Conservation (phyloP, 148 eudicot species). For the Heliosperma pusillum region DNA sequence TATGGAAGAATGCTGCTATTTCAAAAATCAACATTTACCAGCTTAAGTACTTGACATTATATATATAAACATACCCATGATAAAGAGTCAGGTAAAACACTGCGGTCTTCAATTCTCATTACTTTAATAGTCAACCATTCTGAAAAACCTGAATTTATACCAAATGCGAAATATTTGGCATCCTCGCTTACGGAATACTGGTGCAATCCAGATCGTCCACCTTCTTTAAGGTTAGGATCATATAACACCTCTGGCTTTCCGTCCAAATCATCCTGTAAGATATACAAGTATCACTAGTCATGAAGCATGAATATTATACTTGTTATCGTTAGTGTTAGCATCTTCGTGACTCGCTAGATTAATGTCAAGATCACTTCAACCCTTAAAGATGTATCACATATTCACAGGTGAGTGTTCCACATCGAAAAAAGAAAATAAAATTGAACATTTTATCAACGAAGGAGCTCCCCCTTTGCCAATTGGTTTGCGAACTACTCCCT, state of each 20-base stretch:
- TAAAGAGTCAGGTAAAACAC: constrained; percentile 59
- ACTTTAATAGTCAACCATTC: constrained; percentile 94
- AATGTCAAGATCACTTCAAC: too few relatives aligned
- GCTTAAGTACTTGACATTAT: neutral
- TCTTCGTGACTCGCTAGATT: neutral
- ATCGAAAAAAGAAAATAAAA: too few relatives aligned
- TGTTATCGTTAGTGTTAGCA: neutral
- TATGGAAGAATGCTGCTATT: neutral
- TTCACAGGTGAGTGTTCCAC: too few relatives aligned
- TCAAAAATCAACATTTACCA: neutral
- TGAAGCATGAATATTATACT: neutral
- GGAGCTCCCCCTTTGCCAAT: too few relatives aligned
- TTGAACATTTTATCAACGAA: too few relatives aligned
- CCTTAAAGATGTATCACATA: too few relatives aligned
- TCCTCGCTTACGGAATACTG: constrained; percentile 65
- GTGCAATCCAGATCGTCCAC: constrained; percentile 77
- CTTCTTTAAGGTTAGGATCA: constrained; percentile 88
- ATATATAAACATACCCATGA: constrained; percentile 57
- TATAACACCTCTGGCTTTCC: constrained; percentile 79
- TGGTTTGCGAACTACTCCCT: too few relatives aligned
- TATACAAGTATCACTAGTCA: neutral
- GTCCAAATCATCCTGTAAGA: constrained; percentile 70
- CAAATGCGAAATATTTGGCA: constrained; percentile 80
- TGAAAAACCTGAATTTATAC: constrained; percentile 73
- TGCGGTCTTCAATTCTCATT: constrained; percentile 62